phyloP scores from a whole-genome alignment of 768 basidiomycete genomes.

The Vararia minispora region DNA sequence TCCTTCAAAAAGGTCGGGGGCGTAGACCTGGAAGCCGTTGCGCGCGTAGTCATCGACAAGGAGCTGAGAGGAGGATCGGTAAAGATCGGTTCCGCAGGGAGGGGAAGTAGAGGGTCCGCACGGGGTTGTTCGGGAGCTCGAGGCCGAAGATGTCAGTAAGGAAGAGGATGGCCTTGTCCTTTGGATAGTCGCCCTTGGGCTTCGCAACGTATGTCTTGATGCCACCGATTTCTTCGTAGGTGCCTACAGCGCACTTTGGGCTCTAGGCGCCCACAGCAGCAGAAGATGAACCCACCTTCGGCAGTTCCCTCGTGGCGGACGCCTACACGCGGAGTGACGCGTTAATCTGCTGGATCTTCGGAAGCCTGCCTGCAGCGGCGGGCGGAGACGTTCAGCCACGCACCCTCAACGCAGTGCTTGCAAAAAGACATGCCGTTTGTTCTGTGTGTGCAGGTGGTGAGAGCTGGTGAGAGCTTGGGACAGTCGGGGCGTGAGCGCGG shows the following conservation, averaged over 20 bases:
- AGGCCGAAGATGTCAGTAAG: conserved; percentile 29
- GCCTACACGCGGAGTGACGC: conserved; percentile 15
- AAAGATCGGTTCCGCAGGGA: not conserved
- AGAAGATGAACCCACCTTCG: conserved; percentile 18
- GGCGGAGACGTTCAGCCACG: no score
- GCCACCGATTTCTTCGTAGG: conserved; percentile 23
- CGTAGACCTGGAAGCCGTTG: conserved; percentile 23
- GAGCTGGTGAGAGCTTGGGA: no score
- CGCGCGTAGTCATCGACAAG: conserved; percentile 32
- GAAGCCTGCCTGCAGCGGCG: not conserved
- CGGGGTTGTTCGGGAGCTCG: conserved; percentile 23
- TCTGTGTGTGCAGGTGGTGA: no score
- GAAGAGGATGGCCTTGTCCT: conserved; percentile 31
- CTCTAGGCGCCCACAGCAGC: no score
- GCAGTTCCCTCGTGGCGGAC: conserved; percentile 26
- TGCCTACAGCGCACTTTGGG: conserved; percentile 19
- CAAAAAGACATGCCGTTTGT: conserved; percentile 36
- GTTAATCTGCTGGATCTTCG: not conserved
- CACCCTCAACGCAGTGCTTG: conserved; percentile 45
- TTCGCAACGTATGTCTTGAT: conserved; percentile 30
- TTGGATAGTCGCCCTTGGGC: conserved; percentile 26
- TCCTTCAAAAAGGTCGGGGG: conserved; percentile 12
- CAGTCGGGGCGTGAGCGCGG: no score
- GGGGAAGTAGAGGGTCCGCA: conserved; percentile 2
- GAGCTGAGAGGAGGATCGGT: conserved; percentile 19